Conservation (phyloP, 768 basidiomycete genomes). For the Naematelia encephala region DNA sequence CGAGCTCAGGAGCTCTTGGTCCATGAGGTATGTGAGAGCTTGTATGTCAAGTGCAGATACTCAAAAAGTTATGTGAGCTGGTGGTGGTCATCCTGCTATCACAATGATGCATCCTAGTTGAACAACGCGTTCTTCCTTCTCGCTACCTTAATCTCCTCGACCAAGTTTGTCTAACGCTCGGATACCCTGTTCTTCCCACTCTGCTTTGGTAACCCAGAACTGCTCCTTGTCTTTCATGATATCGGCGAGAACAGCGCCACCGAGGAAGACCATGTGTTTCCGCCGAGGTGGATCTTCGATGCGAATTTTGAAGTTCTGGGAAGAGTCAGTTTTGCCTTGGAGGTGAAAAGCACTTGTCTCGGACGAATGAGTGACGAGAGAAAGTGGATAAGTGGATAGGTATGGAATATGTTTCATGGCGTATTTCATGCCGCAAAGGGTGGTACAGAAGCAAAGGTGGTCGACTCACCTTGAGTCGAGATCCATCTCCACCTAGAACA, state of each 20-base stretch:
- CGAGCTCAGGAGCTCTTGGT: too few relatives aligned
- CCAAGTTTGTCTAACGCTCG: slow-evolving; percentile 81
- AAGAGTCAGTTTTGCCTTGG: too few relatives aligned
- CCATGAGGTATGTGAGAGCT: too few relatives aligned
- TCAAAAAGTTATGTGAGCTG: too few relatives aligned
- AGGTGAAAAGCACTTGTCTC: too few relatives aligned
- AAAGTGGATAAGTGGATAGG: too few relatives aligned
- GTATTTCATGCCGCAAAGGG: too few relatives aligned
- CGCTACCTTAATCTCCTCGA: slow-evolving; percentile 53
- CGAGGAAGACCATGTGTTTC: slow-evolving; percentile 99
- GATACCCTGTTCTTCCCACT: slow-evolving; percentile 89
- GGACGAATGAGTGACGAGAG: too few relatives aligned
- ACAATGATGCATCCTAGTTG: slow-evolving; percentile 3
- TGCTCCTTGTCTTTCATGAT: slow-evolving; percentile 94
- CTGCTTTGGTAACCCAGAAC: slow-evolving; percentile 92
- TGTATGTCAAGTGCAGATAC: too few relatives aligned
- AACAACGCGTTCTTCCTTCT: slow-evolving; percentile 4
- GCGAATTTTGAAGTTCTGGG: slow-evolving; percentile 99
- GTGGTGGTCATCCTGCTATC: too few relatives aligned
- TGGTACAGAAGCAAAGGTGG: too few relatives aligned
- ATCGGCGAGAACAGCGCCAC: slow-evolving; percentile 95
- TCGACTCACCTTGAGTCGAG: slow-evolving; percentile 73
- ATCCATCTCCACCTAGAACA: slow-evolving; percentile 78
- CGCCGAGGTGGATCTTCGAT: slow-evolving; percentile 97
- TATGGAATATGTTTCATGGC: too few relatives aligned